Conservation (phyloP, 179 eudicot species). For the Camellia oleifera region DNA sequence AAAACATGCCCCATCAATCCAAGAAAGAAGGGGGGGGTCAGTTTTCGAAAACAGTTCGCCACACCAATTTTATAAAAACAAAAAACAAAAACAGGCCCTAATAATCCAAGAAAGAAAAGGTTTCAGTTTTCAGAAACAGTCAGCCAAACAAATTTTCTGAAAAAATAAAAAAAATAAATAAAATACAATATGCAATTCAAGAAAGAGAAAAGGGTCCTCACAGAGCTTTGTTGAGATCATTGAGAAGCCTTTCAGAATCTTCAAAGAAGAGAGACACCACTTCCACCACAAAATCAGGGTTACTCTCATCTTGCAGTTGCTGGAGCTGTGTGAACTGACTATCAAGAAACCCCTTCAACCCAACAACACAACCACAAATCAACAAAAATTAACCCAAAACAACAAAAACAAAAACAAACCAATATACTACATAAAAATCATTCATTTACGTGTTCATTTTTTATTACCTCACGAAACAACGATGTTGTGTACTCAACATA, state of each 20-base stretch:
- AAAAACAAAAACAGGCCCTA: too few relatives aligned
- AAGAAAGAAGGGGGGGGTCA: too few relatives aligned
- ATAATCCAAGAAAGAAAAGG: too few relatives aligned
- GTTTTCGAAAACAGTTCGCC: too few relatives aligned
- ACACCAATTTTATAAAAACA: too few relatives aligned
- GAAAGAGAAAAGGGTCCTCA: conserved; percentile 23
- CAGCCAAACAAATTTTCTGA: too few relatives aligned
- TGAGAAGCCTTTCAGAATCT: conserved; percentile 56
- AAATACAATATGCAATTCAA: not conserved
- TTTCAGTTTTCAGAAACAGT: too few relatives aligned
- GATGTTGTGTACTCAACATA: conserved; percentile 35
- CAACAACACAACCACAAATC: not conserved
- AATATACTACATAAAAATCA: not conserved
- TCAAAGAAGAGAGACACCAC: conserved; percentile 60
- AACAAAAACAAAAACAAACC: not conserved
- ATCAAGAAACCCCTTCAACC: conserved; percentile 47
- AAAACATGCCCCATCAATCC: too few relatives aligned
- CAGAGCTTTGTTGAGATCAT: conserved; percentile 51
- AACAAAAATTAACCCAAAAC: conserved; percentile 4
- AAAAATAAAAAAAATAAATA: not conserved
- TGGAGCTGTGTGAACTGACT: conserved; percentile 57
- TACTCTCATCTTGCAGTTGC: conserved; percentile 59
- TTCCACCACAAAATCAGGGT: conserved; percentile 61
- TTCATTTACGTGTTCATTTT: not conserved
- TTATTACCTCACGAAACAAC: conserved; percentile 46